A percentile compares a stretch with the other conserved stretches of the same genome.
Conservation (phyloP, 805 yeast genomes). For the Yamadazyma sp. region DNA sequence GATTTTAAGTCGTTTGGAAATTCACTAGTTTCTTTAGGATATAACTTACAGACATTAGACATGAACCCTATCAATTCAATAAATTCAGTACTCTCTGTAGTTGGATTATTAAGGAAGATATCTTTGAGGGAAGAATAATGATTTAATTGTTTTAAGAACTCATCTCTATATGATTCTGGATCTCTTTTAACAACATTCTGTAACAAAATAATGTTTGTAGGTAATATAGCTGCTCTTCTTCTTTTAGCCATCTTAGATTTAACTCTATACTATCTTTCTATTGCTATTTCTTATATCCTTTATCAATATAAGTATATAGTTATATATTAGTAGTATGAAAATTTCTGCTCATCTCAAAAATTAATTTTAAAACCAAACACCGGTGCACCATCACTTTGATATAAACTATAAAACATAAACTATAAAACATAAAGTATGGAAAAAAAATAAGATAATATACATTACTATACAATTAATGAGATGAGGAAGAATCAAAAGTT, state of each 20-base stretch:
- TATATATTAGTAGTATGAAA: too few species aligned
- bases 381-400: too few species aligned
- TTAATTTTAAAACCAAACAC: too few species aligned
- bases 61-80: constrained; percentile 86
- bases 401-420: too few species aligned
- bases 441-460: too few species aligned
- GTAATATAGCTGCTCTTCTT: constrained; percentile 89
- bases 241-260: constrained; percentile 74
- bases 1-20: constrained; percentile 80
- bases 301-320: too few species aligned
- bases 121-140: constrained; percentile 92
- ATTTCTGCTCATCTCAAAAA: too few species aligned
- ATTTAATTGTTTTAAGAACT: constrained; percentile 85
- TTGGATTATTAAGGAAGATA: constrained; percentile 72
- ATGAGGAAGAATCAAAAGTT: too few species aligned
- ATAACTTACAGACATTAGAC: constrained; percentile 87
- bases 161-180: constrained; percentile 92
- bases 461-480: too few species aligned
- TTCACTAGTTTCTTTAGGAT: constrained; percentile 79
- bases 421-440: too few species aligned
- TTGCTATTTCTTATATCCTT: too few species aligned
- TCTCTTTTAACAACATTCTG: constrained; percentile 93
- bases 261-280: too few species aligned
- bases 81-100: constrained; percentile 56
- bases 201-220: constrained; percentile 84